These are phyloP conservation scores for Oropetium thomaeum DNA, from an alignment of 176 grass and related monocot species.

Conservation along the genomic window DNA sequence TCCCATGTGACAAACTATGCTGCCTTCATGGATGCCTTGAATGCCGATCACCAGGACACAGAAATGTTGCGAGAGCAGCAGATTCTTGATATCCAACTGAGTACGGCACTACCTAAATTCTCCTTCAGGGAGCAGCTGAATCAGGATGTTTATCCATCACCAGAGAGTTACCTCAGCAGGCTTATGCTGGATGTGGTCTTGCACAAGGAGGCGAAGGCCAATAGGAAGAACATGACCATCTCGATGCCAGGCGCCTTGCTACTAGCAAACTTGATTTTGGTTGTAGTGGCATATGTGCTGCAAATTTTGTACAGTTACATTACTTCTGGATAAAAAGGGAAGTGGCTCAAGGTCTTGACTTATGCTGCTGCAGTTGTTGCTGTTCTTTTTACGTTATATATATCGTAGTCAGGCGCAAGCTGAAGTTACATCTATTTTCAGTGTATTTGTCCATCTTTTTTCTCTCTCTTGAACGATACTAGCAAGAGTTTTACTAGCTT, in stretches of 20 bases:
- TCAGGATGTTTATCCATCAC: constrained; percentile 2
- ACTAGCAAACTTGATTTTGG: neutral
- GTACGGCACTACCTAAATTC: neutral
- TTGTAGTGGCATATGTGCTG: neutral
- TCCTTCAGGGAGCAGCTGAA: neutral
- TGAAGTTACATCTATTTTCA: neutral
- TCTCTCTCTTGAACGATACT: neutral
- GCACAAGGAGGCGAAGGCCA: constrained; percentile 5
- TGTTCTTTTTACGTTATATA: neutral
- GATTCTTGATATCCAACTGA: neutral
- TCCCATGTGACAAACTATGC: neutral
- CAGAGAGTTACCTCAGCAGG: constrained; percentile 21
- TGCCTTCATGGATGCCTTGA: neutral
- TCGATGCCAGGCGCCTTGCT: neutral
- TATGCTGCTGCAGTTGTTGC: neutral
- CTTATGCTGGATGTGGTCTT: constrained; percentile 28
- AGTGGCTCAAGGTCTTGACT: neutral
- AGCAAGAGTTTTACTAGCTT: neutral
- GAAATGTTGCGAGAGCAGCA: neutral
- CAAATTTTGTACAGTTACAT: neutral
- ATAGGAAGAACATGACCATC: neutral
- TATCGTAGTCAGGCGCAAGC: neutral
- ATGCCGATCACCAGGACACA: neutral
- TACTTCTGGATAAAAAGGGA: neutral
- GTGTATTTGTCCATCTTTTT: neutral